Evolutionary conservation across 768 basidiomycete species (phyloP).

Genomic region (Lactarius tabidus): DNA sequence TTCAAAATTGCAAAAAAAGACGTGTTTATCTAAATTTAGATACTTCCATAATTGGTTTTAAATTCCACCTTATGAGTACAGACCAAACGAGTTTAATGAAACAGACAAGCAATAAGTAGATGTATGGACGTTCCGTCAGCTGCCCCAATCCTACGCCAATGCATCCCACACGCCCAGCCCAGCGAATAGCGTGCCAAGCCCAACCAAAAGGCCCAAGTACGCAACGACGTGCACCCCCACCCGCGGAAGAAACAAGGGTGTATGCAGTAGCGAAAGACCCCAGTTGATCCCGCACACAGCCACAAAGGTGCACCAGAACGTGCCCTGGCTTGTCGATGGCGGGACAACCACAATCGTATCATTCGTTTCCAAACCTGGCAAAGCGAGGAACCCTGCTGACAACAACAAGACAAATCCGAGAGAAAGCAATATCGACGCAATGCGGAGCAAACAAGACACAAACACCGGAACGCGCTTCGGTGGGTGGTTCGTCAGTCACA

Average conservation of each 20-base stretch:
- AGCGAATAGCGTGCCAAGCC: conserved; percentile 65
- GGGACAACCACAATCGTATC: conserved; percentile 15
- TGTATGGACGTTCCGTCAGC: not conserved
- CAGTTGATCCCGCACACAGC: conserved; percentile 39
- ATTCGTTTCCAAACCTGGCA: conserved; percentile 24
- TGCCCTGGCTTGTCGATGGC: conserved; percentile 25
- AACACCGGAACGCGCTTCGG: conserved; percentile 75
- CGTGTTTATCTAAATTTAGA: not conserved
- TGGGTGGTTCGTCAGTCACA: conserved; percentile 8
- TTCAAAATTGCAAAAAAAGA: not conserved
- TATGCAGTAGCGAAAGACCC: conserved; percentile 58
- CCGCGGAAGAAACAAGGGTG: conserved; percentile 60
- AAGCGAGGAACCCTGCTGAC: conserved; percentile 56
- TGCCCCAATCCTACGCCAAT: conserved; percentile 38
- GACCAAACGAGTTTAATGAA: not conserved
- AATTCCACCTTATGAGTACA: not conserved
- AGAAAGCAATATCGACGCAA: conserved; percentile 68
- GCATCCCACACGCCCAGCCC: conserved; percentile 73
- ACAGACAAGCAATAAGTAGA: too few species aligned
- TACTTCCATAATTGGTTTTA: not conserved
- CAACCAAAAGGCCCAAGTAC: conserved; percentile 62
- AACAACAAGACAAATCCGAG: conserved; percentile 62
- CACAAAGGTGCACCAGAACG: conserved; percentile 33
- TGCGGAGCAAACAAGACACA: conserved; percentile 69
- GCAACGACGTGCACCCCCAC: conserved; percentile 76